Conservation (phyloP, 768 basidiomycete species). For the Royoungia palumana region DNA sequence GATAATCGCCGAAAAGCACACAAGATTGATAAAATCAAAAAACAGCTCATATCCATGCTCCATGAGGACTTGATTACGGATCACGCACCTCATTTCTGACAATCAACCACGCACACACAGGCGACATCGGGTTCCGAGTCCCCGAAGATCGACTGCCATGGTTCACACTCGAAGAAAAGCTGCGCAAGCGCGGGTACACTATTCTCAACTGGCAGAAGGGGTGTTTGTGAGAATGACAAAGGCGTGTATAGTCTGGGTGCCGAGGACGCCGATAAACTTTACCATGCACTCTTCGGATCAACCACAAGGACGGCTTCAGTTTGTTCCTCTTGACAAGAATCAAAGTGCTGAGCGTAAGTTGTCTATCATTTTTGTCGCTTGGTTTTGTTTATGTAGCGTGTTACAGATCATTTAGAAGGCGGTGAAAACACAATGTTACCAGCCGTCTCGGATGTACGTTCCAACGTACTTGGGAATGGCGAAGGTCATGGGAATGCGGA, state of each 20-base stretch:
- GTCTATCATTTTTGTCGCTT: too few relatives aligned
- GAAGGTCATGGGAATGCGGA: too few relatives aligned
- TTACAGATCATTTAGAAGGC: too few relatives aligned
- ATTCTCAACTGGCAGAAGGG: not conserved
- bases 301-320: not conserved
- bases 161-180: not conserved
- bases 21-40: not conserved
- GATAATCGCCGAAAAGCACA: not conserved
- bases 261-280: not conserved
- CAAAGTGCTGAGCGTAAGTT: not conserved
- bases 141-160: not conserved
- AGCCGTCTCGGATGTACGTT: too few relatives aligned
- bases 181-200: not conserved
- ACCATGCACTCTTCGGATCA: not conserved
- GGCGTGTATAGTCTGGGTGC: not conserved
- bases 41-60: not conserved
- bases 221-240: not conserved
- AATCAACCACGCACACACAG: not conserved
- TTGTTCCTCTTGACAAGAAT: not conserved
- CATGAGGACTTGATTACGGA: too few relatives aligned
- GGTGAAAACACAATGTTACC: too few relatives aligned
- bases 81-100: not conserved
- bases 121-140: not conserved
- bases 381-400: not conserved
- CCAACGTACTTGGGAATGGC: too few relatives aligned